phyloP scores from a whole-genome alignment of 345 rosid genomes.

The Rhizophora mangle region DNA sequence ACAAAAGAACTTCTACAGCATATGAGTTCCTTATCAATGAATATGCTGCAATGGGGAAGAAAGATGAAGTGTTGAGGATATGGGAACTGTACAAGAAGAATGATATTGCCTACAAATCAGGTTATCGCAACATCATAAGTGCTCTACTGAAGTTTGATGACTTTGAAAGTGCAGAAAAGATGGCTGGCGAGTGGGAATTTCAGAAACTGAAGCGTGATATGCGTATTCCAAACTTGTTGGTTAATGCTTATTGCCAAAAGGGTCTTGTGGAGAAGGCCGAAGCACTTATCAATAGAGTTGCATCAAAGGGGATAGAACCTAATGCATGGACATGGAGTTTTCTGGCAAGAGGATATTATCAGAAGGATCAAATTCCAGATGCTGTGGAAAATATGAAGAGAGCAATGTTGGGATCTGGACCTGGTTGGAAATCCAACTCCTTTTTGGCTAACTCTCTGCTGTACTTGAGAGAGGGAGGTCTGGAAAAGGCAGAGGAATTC shows the following conservation, averaged over 20 bases:
- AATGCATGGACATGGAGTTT: constrained; percentile 23
- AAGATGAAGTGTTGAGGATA: constrained; percentile 39
- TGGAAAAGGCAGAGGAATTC: constrained; percentile 23
- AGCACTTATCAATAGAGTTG: constrained; percentile 11
- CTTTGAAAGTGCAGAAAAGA: constrained; percentile 37
- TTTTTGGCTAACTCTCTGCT: constrained; percentile 26
- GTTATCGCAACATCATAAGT: constrained; percentile 17
- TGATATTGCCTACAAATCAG: constrained; percentile 15
- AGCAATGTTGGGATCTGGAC: constrained; percentile 17
- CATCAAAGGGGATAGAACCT: constrained; percentile 24
- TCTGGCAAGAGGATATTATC: constrained; percentile 27
- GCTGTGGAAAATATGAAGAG: constrained; percentile 35
- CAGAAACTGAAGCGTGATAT: constrained; percentile 7
- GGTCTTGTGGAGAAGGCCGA: constrained; percentile 38
- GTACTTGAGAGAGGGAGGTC: constrained; percentile 21
- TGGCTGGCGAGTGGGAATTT: constrained; percentile 43
- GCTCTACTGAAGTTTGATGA: constrained; percentile 41
- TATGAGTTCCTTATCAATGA: constrained; percentile 27
- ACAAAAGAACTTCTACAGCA: not conserved
- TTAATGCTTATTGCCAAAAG: constrained; percentile 26
- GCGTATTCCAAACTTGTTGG: constrained; percentile 27
- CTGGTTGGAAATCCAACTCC: constrained; percentile 17
- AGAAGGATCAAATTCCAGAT: constrained; percentile 14
- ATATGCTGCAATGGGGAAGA: constrained; percentile 35
- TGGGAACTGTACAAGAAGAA: constrained; percentile 37